Conservation (phyloP, 768 basidiomycete genomes). For the Leccinum incarnatum region DNA sequence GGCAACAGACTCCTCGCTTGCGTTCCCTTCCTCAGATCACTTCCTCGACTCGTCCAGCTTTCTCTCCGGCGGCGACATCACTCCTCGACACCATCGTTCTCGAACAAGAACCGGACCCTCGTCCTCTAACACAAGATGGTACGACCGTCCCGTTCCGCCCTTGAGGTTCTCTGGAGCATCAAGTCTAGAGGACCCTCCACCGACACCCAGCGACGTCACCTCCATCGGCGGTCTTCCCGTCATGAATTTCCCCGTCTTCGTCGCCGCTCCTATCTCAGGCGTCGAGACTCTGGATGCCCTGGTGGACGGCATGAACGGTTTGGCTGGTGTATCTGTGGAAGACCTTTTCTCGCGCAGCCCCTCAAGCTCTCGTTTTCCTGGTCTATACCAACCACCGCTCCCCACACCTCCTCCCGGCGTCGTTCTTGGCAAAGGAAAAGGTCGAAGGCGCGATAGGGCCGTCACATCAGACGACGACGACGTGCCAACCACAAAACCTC, state of each 20-base stretch:
- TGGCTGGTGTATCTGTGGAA: constrained; percentile 67
- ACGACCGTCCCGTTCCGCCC: constrained; percentile 46
- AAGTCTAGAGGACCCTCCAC: constrained; percentile 71
- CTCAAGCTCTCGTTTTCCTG: constrained; percentile 51
- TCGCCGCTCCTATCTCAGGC: constrained; percentile 73
- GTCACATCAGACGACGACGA: constrained; percentile 57
- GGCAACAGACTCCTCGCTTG: constrained; percentile 22
- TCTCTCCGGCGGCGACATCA: constrained; percentile 27
- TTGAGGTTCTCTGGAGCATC: constrained; percentile 68
- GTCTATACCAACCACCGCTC: constrained; percentile 76
- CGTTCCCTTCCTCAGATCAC: constrained; percentile 28
- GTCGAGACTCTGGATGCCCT: constrained; percentile 88
- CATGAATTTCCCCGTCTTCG: constrained; percentile 60
- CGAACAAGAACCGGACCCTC: constrained; percentile 63
- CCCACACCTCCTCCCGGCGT: constrained; percentile 82
- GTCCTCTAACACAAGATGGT: constrained; percentile 38
- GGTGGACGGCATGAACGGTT: constrained; percentile 88
- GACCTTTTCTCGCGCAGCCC: constrained; percentile 46
- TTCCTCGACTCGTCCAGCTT: constrained; percentile 26
- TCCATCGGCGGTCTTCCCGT: constrained; percentile 21
- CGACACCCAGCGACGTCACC: constrained; percentile 57
- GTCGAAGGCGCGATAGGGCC: constrained; percentile 21
- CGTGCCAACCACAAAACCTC: constrained; percentile 12
- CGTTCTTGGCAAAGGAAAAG: constrained; percentile 54
- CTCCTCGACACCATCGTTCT: constrained; percentile 43